Evolutionary conservation across 2,329 filamentous ascomycete genomes (phyloP), one percentile per base, ranked within the genome.

Genomic region (Colletotrichum acutatum): DNA sequence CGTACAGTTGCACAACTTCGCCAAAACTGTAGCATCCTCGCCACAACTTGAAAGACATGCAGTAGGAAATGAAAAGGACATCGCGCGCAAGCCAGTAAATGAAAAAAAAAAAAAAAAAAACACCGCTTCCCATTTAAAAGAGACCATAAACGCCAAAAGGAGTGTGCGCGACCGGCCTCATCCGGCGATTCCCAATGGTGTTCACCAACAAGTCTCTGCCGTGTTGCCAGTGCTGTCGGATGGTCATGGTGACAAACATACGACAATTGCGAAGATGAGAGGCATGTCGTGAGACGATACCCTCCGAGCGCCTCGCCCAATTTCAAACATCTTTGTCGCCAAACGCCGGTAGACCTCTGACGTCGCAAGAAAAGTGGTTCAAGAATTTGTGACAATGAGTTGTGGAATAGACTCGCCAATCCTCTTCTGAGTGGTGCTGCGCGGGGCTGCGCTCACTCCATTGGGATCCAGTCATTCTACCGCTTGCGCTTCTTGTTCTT

Each of bases 401-500:
- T 11, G 14, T 22, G 32, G 14, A 57, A 37, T 3, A 30, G 9
- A 37, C n/a, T 30, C 5, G 53, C 14, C 19, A 42, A 22, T 22
- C 28, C 28, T 30, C 7, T 26, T 30, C 16, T 9, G 32, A 54
- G 26, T 22, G 30, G 12, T 46, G 16, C n/a, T 7, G 16, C 8
- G n/a, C 30, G 46, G 16, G 53, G 42, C 56, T 30, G 32, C 28
- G 52, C 42, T 30, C 52, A 16, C 52, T 30, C n/a, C 16, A 53
- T 61, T 19, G 32, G 16, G 22, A 37, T 4, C 22, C 16, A 6
- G 14, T n/a, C 12, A 4, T 30, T 65, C 75, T 85, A 91, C 83
- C 89, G 84, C 84, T 91, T 91, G 73, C 89, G 87, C 83, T 91
- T 91, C 84, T 90, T 91, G 77, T 83, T 86, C 80, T 91, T 91